A percentile compares a stretch with the other conserved stretches of the same genome.
These are phyloP conservation scores for Gossypium schwendimanii DNA, from an alignment of 441 rosid species.

Conservation along the genomic window DNA sequence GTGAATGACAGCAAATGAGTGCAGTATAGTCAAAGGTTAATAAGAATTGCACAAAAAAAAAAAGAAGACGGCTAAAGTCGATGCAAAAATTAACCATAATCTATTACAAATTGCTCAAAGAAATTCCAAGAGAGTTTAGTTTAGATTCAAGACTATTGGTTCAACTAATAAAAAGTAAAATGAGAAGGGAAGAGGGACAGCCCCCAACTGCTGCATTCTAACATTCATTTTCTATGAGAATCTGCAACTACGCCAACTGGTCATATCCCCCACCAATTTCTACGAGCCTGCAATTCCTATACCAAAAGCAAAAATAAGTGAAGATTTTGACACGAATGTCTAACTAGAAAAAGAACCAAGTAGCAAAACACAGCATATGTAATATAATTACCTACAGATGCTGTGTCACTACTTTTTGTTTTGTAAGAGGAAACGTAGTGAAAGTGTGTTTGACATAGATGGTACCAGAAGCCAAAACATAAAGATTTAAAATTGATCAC, in stretches of 20 bases:
- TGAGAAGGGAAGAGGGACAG: neutral
- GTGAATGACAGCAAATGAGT: neutral
- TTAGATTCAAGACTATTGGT: neutral
- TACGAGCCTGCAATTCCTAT: slow-evolving; percentile 17
- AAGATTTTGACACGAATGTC: too few relatives aligned
- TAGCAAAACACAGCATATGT: too few relatives aligned
- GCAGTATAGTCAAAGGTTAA: too few relatives aligned
- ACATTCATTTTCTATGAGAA: neutral
- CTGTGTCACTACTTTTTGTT: too few relatives aligned
- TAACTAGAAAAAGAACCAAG: too few relatives aligned
- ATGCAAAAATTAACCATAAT: neutral
- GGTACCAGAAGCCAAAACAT: neutral
- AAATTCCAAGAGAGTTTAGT: neutral
- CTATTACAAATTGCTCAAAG: neutral
- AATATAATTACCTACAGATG: too few relatives aligned
- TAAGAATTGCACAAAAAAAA: neutral
- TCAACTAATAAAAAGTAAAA: neutral
- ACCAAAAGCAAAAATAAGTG: neutral
- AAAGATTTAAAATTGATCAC: neutral
- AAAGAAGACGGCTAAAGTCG: neutral
- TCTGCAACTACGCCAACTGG: neutral
- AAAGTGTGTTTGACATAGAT: too few relatives aligned
- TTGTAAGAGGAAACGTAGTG: too few relatives aligned
- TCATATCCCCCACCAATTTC: slow-evolving; percentile 1
- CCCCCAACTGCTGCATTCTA: neutral